phyloP scores from a whole-genome alignment of 2,329 filamentous ascomycete genomes.

The Ramularia endophylla region DNA sequence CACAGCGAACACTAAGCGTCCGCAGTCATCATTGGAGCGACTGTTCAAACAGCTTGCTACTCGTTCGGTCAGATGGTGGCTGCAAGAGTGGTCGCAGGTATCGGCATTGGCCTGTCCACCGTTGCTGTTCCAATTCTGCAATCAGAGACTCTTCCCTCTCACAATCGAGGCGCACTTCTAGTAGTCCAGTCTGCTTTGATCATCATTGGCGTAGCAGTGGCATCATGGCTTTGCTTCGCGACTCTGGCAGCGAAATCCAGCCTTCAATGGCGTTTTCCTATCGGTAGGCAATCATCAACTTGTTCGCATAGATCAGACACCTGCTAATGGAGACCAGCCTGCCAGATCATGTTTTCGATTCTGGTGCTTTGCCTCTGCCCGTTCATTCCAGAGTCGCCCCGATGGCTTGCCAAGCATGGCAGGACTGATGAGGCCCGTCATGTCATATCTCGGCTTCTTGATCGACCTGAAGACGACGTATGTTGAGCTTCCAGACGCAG shows the following conservation, averaged over 20 bases:
- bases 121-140: conserved; percentile 28
- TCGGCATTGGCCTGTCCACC: conserved; percentile 26
- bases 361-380: conserved; percentile 24
- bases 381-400: conserved; percentile 25
- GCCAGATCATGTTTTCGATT: conserved; percentile 27
- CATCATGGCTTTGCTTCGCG: conserved; percentile 26
- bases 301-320: too few species aligned
- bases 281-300: too few species aligned
- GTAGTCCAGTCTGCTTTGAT: conserved; percentile 26
- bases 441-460: conserved; percentile 29
- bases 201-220: conserved; percentile 26
- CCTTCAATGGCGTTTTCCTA: conserved; percentile 27
- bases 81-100: conserved; percentile 21
- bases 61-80: conserved; percentile 24
- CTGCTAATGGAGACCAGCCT: too few species aligned
- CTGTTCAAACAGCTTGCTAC: conserved; percentile 22
- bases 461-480: conserved; percentile 22
- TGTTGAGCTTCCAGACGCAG: not conserved
- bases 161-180: conserved; percentile 25
- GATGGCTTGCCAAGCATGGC: conserved; percentile 28
- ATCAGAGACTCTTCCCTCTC: conserved; percentile 26
- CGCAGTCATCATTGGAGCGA: conserved; percentile 21
- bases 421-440: conserved; percentile 22
- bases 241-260: conserved; percentile 22
- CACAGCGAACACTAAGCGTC: not conserved